Evolutionary conservation across 2,329 filamentous ascomycete genomes (phyloP).

Genomic region (Aspergillus sp.): DNA sequence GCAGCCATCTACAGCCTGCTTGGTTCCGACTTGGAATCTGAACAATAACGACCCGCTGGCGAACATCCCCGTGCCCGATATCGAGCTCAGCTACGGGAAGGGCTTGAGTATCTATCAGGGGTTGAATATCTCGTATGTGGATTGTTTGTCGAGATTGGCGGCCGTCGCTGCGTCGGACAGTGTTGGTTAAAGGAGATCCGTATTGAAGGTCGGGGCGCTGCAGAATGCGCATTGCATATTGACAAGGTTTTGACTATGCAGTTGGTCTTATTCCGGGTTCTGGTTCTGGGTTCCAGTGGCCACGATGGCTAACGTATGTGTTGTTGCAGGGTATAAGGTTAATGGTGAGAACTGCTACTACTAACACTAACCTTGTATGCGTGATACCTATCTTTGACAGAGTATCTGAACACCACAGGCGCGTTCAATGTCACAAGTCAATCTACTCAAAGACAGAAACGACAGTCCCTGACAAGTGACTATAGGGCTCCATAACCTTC

Average conservation of each 20-base stretch:
- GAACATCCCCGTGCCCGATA: conserved; percentile 11
- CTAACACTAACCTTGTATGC: not conserved
- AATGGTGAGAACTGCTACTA: conserved; percentile 8
- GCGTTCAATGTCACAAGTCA: conserved; percentile 18
- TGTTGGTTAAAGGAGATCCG: conserved; percentile 13
- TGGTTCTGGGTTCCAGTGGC: not conserved
- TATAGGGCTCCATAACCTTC: conserved; percentile 16
- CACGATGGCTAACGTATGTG: not conserved
- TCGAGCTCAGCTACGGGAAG: conserved; percentile 10
- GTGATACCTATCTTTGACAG: conserved; percentile 4
- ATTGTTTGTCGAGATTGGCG: conserved; percentile 16
- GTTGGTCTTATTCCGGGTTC: conserved; percentile 4
- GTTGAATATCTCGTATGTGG: conserved; percentile 16
- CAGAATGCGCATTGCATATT: conserved; percentile 18
- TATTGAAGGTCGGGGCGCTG: conserved; percentile 12
- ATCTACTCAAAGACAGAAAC: conserved; percentile 3
- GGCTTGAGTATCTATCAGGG: conserved; percentile 16
- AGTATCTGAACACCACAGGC: conserved; percentile 13
- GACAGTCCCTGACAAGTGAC: not conserved
- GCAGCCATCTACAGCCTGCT: conserved; percentile 8
- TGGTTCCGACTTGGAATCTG: not conserved
- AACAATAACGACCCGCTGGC: conserved; percentile 8
- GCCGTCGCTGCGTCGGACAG: conserved; percentile 9
- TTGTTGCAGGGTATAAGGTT: conserved; percentile 14
- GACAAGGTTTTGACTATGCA: conserved; percentile 16